phyloP scores from a whole-genome alignment of 768 basidiomycete species.

The Fomitopsis pulvina region DNA sequence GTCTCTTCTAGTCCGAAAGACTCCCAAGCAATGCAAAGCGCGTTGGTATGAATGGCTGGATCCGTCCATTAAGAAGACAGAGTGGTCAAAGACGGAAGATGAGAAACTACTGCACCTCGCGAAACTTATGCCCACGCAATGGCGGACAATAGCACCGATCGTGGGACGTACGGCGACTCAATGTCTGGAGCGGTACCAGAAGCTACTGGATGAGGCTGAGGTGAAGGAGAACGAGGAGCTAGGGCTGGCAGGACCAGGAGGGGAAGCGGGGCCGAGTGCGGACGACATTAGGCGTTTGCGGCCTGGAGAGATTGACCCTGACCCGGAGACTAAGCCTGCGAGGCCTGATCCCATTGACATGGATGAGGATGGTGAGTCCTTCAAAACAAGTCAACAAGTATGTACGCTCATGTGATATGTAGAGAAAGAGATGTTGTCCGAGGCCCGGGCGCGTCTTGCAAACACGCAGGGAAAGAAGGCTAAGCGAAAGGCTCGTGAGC shows the following conservation, averaged over 20 bases:
- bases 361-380: slow-evolving; percentile 95
- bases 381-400: too few species aligned
- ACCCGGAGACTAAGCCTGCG: slow-evolving; percentile 97
- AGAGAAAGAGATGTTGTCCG: slow-evolving; percentile 99
- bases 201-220: slow-evolving; percentile 94
- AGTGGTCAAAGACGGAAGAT: slow-evolving; percentile 99
- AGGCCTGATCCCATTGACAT: slow-evolving; percentile 99
- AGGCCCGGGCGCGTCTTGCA: slow-evolving; percentile 94
- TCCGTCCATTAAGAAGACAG: slow-evolving; percentile 99
- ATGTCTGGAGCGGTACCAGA: slow-evolving; percentile 97
- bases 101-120: slow-evolving; percentile 97
- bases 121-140: slow-evolving; percentile 99
- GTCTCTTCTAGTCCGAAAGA: slow-evolving; percentile 94
- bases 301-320: slow-evolving; percentile 97
- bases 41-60: slow-evolving; percentile 99
- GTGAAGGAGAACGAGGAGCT: slow-evolving; percentile 93
- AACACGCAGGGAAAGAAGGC: slow-evolving; percentile 99
- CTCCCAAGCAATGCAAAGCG: slow-evolving; percentile 98
- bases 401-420: slow-evolving; percentile 7
- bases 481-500: slow-evolving; percentile 95
- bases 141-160: slow-evolving; percentile 98
- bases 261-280: slow-evolving; percentile 78
- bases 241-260: slow-evolving; percentile 78
- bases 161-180: slow-evolving; percentile 97
- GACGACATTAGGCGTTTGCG: slow-evolving; percentile 86